Evolutionary conservation across 441 rosid species (phyloP).

Genomic region (Biscutella auriculata): DNA sequence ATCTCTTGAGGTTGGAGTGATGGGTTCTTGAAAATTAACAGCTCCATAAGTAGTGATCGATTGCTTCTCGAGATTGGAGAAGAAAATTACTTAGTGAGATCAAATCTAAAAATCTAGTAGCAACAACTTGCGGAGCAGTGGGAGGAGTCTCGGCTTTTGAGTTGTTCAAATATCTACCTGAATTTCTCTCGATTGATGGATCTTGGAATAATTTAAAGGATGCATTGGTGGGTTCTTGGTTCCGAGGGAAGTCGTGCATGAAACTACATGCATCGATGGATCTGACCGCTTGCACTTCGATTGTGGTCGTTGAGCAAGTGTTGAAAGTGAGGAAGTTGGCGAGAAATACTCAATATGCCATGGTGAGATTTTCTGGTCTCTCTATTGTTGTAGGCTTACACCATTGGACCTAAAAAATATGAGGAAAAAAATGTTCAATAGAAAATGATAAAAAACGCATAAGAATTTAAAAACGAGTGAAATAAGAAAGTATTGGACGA

Average conservation of each 20-base stretch:
- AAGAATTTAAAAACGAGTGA: too few relatives aligned
- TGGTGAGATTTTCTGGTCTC: constrained; percentile 87
- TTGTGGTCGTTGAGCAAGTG: constrained; percentile 32
- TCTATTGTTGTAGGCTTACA: constrained; percentile 67
- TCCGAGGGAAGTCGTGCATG: constrained; percentile 27
- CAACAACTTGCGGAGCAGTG: constrained; percentile 1
- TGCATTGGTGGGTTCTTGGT: constrained; percentile 1
- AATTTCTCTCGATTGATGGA: background rate
- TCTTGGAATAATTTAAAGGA: constrained; percentile 28
- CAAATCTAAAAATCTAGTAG: constrained; percentile 69
- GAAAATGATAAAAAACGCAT: too few relatives aligned
- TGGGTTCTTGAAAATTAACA: constrained; percentile 28
- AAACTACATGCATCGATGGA: constrained; percentile 26
- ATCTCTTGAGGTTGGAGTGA: constrained; percentile 19
- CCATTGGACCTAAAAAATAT: constrained; percentile 36
- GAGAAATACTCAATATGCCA: constrained; percentile 82
- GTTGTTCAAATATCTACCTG: constrained; percentile 17
- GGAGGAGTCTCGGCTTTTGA: constrained; percentile 25
- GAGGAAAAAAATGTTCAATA: background rate
- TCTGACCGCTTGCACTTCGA: constrained; percentile 64
- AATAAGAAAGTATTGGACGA: too few relatives aligned
- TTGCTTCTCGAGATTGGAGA: constrained; percentile 28
- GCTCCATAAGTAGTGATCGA: constrained; percentile 13
- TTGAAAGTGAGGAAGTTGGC: constrained; percentile 28
- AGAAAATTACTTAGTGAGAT: constrained; percentile 35